These are phyloP conservation scores for Penicillium brevicompactum DNA, from an alignment of 2,329 filamentous ascomycete species.

Conservation along the genomic window DNA sequence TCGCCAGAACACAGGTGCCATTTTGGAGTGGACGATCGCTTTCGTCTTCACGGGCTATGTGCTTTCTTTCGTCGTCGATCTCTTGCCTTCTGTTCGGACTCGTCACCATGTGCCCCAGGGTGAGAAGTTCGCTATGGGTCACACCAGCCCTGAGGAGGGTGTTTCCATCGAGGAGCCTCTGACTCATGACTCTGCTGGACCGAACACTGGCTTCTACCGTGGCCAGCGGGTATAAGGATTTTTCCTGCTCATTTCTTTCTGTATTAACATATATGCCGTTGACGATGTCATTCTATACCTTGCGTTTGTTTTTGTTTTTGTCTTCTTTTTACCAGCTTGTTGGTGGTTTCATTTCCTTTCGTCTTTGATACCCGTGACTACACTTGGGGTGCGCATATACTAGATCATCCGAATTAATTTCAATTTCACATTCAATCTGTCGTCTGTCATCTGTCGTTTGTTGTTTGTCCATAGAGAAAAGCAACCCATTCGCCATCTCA, in stretches of 20 bases:
- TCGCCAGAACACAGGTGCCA: conserved; percentile 66
- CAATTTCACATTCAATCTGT: not conserved
- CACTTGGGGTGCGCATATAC: not conserved
- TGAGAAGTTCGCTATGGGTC: conserved; percentile 35
- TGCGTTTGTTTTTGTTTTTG: conserved; percentile 3
- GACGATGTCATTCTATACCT: conserved; percentile 6
- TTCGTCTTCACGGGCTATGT: conserved; percentile 88
- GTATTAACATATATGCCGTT: conserved; percentile 7
- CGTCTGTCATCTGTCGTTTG: not conserved
- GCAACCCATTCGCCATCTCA: not conserved
- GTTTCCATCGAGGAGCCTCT: conserved; percentile 39
- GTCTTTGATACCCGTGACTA: conserved; percentile 1
- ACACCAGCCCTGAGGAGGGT: conserved; percentile 11
- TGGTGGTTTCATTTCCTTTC: not conserved
- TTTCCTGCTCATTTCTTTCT: not conserved
- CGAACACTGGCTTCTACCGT: conserved; percentile 31
- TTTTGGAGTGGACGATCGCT: conserved; percentile 78
- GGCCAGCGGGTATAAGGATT: conserved; percentile 28
- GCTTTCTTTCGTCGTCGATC: conserved; percentile 82
- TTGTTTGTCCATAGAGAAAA: not conserved
- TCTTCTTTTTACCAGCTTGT: not conserved
- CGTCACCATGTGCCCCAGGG: conserved; percentile 51
- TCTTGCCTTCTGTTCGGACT: conserved; percentile 74
- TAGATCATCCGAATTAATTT: not conserved
- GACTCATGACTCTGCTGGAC: conserved; percentile 41